A percentile compares a stretch with the other conserved stretches of the same genome.
phyloP scores from a whole-genome alignment of 768 basidiomycete genomes.

The Lactarius vividus region DNA sequence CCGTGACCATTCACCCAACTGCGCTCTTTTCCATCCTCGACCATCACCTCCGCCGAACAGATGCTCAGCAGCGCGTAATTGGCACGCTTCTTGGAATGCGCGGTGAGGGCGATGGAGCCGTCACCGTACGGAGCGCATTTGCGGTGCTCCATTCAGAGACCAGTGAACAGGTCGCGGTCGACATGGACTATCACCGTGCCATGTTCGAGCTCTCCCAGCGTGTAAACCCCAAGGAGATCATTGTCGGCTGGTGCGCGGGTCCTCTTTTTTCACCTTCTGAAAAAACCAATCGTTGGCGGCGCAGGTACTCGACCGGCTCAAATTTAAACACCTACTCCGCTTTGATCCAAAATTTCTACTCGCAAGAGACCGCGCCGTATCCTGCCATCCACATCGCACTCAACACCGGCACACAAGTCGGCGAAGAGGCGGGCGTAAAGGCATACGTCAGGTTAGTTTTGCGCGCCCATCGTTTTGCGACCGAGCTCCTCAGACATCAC shows the following conservation, averaged over 20 bases:
- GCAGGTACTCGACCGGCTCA: constrained; percentile 90
- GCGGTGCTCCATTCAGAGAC: constrained; percentile 92
- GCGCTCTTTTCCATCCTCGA: constrained; percentile 94
- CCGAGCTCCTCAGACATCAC: background rate
- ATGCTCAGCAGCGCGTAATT: constrained; percentile 84
- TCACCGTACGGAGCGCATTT: constrained; percentile 83
- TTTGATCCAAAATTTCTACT: constrained; percentile 96
- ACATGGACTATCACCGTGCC: constrained; percentile 92
- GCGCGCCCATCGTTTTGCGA: background rate
- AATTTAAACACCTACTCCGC: constrained; percentile 93
- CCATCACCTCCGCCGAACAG: constrained; percentile 88
- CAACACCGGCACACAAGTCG: constrained; percentile 74
- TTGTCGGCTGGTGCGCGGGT: constrained; percentile 88
- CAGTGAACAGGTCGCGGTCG: constrained; percentile 89
- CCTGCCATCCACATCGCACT: constrained; percentile 90
- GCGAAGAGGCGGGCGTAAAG: constrained; percentile 67
- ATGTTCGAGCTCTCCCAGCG: constrained; percentile 91
- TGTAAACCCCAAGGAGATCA: constrained; percentile 80
- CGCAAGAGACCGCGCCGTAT: constrained; percentile 84
- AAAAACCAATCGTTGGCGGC: constrained; percentile 82
- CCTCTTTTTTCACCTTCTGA: constrained; percentile 37
- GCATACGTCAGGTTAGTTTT: constrained; percentile 73
- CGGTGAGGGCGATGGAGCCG: constrained; percentile 43
- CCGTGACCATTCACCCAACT: constrained; percentile 84
- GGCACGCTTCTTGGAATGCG: constrained; percentile 91